A percentile compares a stretch with the other conserved stretches of the same genome.
phyloP scores from a whole-genome alignment of 1,284 basidiomycete genomes.

The Moniliophthora roreri region DNA sequence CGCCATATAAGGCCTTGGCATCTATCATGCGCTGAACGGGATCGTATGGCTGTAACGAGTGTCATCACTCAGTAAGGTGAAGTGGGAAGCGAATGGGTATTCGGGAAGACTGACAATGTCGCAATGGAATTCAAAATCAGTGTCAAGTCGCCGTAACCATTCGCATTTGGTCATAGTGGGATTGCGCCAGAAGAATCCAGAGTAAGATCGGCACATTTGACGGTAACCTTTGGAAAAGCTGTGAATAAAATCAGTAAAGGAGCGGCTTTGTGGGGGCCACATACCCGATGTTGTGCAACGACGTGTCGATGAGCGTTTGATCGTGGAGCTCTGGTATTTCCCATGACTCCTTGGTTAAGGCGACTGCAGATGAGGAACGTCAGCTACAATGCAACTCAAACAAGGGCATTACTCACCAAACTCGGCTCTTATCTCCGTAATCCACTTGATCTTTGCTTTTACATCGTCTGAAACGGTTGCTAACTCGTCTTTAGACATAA shows the following conservation, averaged over 20 bases:
- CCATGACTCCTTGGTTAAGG: slow-evolving; percentile 21
- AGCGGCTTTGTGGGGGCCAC: not conserved
- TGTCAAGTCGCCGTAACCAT: slow-evolving; percentile 29
- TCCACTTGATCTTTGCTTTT: slow-evolving; percentile 23
- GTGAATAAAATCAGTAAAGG: too few relatives aligned
- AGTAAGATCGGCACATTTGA: slow-evolving; percentile 30
- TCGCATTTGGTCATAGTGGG: slow-evolving; percentile 25
- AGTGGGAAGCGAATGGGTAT: not conserved
- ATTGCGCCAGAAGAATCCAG: slow-evolving; percentile 30
- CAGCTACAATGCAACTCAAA: not conserved
- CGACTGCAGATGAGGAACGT: slow-evolving; percentile 13
- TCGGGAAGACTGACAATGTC: slow-evolving; percentile 22
- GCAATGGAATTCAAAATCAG: slow-evolving; percentile 30
- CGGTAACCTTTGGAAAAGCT: slow-evolving; percentile 27
- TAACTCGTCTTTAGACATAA: slow-evolving; percentile 24
- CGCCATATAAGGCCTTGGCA: slow-evolving; percentile 25
- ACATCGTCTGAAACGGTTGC: slow-evolving; percentile 21
- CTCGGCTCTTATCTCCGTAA: slow-evolving; percentile 26
- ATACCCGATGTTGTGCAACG: slow-evolving; percentile 24
- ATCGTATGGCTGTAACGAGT: slow-evolving; percentile 31
- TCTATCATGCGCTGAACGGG: slow-evolving; percentile 25
- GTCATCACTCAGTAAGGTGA: too few relatives aligned
- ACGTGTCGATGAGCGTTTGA: slow-evolving; percentile 21
- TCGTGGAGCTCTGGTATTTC: slow-evolving; percentile 23
- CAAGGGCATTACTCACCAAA: slow-evolving; percentile 24